Evolutionary conservation across 306 rosid genomes (phyloP), one percentile per base, ranked within the genome.

Genomic region (Pueraria montana): DNA sequence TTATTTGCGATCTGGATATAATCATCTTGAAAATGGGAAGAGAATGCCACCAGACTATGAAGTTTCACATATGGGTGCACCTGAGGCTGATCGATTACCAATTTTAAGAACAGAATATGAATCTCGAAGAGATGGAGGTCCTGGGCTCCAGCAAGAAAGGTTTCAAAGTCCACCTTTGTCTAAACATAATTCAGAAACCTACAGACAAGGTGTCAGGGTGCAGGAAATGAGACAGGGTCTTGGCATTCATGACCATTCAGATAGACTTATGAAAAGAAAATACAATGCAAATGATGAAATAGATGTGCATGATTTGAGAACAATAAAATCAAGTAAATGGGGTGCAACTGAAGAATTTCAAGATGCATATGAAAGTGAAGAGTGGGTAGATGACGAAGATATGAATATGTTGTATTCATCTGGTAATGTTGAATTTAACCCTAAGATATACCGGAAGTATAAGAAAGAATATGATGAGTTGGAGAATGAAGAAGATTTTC

Each of bases 351-450:
- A 87, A 77, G 90, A 87, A 73, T 87, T 83, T 78, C 86, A 88
- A 77, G 94, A 89, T 82, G 45, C 63, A 27, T 86, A 87, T 56
- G 90, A 91, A 78, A 83, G 67, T 88, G 96, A 81, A 86, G 91
- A 88, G 78, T 93, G 94, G 97, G 75, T 84, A 26, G 89, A 80
- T 42, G 89, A 84, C 63, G 95, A 89, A 74, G 93, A 87, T 72
- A 86, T 62, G 76, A 82, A 78, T 77, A 78, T 36, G 77, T 12
- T 65, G 66, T 84, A 87, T 91, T 74, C 87, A 49, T 82, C 91
- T 65, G 78, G 83, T 74, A 79, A 82, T 85, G 82, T 79, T 69
- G 90, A 83, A 87, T 86, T 63, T 84, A 88, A 86, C 73, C 88
- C 34, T 70, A 83, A 75, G 76, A 77, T 86, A 72, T 85, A 86